Conservation (phyloP, 495 filamentous ascomycete genomes). For the Barbatosphaeria neglecta region DNA sequence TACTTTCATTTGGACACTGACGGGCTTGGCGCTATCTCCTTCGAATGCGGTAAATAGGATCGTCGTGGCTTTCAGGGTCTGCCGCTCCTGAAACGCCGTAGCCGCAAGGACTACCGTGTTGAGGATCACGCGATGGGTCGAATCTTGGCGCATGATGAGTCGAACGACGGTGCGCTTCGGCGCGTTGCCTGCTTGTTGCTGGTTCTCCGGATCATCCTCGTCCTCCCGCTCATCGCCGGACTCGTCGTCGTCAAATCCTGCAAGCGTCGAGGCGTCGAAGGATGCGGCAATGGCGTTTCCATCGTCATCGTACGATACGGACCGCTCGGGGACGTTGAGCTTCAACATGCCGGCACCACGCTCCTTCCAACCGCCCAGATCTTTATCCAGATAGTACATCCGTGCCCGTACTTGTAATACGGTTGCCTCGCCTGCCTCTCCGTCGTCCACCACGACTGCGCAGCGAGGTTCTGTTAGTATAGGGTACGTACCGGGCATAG, state of each 20-base stretch:
- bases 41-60: slow-evolving; percentile 47
- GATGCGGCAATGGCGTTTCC: slow-evolving; percentile 25
- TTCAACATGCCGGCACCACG: slow-evolving; percentile 73
- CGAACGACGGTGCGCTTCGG: slow-evolving; percentile 38
- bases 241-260: slow-evolving; percentile 30
- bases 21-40: slow-evolving; percentile 41
- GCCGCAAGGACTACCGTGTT: slow-evolving; percentile 66
- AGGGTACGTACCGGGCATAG: neutral
- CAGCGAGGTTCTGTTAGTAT: too few relatives aligned
- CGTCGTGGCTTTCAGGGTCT: slow-evolving; percentile 44
- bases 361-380: slow-evolving; percentile 62
- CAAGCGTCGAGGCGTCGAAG: slow-evolving; percentile 38
- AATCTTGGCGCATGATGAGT: slow-evolving; percentile 80
- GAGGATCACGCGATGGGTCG: slow-evolving; percentile 72
- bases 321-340: slow-evolving; percentile 56
- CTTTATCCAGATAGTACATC: slow-evolving; percentile 61
- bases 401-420: slow-evolving; percentile 56
- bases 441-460: slow-evolving; percentile 41
- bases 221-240: too few relatives aligned
- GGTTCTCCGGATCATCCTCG: slow-evolving; percentile 4
- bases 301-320: slow-evolving; percentile 33
- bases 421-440: slow-evolving; percentile 69
- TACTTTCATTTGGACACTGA: slow-evolving; percentile 63
- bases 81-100: slow-evolving; percentile 61
- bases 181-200: neutral